Conservation (phyloP, 225 moss, liverwort and hornwort species). For the Neckera pumila region DNA sequence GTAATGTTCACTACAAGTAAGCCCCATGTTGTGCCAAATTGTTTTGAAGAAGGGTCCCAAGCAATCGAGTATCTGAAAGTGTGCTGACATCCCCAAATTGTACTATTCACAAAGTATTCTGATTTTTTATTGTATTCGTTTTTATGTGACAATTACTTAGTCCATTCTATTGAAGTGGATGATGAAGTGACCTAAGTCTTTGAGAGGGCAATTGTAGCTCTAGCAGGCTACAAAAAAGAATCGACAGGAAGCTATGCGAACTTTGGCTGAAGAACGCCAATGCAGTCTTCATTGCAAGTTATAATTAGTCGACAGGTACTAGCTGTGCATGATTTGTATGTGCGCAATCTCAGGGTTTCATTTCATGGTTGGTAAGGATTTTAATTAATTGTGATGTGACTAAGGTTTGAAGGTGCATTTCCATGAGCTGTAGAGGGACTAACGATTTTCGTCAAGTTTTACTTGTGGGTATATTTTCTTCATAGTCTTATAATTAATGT, state of each 20-base stretch:
- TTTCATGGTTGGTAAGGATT: background rate
- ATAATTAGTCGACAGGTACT: conserved; percentile 87
- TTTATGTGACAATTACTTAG: no score
- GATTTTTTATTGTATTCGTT: no score
- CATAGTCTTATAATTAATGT: background rate
- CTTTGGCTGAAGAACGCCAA: conserved; percentile 83
- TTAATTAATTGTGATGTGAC: background rate
- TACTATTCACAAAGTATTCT: no score
- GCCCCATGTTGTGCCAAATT: no score
- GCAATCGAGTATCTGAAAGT: no score
- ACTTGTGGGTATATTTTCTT: background rate
- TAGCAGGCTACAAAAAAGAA: conserved; percentile 68
- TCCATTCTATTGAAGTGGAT: no score
- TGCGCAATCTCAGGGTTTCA: background rate
- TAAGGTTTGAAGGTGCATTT: background rate
- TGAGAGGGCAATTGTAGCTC: no score
- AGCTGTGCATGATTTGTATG: background rate
- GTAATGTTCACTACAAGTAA: no score
- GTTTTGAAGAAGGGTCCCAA: no score
- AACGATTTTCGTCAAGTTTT: background rate
- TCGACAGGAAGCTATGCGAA: conserved; percentile 82
- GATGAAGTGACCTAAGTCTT: no score
- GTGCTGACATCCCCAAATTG: no score
- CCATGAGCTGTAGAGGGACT: background rate
- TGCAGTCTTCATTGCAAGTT: conserved; percentile 83